Evolutionary conservation across 768 basidiomycete species (phyloP).

Genomic region (Tylopilus rubrobrunneus): DNA sequence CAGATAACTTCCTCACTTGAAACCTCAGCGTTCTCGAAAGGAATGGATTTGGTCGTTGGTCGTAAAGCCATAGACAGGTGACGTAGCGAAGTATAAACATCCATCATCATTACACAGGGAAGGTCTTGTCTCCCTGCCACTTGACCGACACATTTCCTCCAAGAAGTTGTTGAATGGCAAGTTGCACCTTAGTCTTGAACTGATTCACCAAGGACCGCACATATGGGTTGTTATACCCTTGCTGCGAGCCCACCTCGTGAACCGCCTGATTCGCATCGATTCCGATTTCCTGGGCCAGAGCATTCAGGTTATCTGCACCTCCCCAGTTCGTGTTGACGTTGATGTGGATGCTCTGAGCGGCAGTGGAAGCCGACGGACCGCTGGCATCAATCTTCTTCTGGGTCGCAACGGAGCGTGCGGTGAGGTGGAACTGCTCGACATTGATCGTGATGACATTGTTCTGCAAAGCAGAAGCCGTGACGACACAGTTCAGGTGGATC

Average conservation of each 20-base stretch:
- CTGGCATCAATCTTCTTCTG: background rate
- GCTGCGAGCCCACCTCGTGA: background rate
- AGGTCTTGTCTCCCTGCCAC: conserved; percentile 11
- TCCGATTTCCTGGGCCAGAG: conserved; percentile 3
- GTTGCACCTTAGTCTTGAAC: conserved; percentile 1
- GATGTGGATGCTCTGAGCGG: conserved; percentile 7
- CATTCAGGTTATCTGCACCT: background rate
- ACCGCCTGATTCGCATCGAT: background rate
- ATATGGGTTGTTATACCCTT: conserved; percentile 2
- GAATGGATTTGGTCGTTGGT: too few relatives aligned
- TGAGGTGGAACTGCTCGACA: background rate
- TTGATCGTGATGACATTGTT: background rate
- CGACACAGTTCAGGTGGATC: conserved; percentile 6
- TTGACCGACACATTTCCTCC: background rate
- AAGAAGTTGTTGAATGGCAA: background rate
- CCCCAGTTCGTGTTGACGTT: conserved; percentile 9
- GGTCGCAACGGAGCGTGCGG: background rate
- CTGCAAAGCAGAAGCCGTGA: background rate
- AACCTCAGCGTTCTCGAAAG: too few relatives aligned
- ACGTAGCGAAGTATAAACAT: too few relatives aligned
- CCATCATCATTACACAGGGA: conserved; percentile 1
- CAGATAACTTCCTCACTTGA: too few relatives aligned
- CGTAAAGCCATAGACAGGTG: too few relatives aligned
- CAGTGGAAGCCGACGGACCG: conserved; percentile 3
- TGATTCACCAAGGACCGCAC: background rate